Conservation (phyloP, 2,329 filamentous ascomycete genomes). For the Alternaria triticina region DNA sequence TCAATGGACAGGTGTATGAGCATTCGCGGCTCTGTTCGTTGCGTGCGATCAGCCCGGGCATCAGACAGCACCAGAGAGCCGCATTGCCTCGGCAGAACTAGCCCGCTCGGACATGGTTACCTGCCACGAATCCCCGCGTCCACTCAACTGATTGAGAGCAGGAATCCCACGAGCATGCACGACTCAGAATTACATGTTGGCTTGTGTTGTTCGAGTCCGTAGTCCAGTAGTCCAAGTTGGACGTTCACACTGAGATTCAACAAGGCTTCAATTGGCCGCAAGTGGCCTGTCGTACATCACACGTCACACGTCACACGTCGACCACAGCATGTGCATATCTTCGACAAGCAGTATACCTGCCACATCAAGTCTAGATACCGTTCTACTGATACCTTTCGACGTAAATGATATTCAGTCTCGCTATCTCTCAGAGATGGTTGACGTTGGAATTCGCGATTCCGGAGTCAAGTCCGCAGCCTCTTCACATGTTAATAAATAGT, state of each 20-base stretch:
- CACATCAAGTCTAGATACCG: background rate
- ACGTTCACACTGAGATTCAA: background rate
- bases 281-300: background rate
- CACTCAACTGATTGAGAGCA: background rate
- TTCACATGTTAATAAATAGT: constrained; percentile 2
- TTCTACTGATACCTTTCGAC: background rate
- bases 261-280: background rate
- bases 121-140: constrained; percentile 2
- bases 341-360: background rate
- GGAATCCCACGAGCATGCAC: background rate
- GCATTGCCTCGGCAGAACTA: constrained; percentile 32
- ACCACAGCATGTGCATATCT: background rate
- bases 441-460: background rate
- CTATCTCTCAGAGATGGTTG: background rate
- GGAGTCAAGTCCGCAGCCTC: background rate
- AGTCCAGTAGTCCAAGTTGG: background rate
- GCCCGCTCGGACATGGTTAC: constrained; percentile 3
- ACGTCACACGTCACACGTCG: background rate
- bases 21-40: constrained; percentile 20
- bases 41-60: constrained; percentile 14
- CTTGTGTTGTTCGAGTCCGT: background rate
- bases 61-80: constrained; percentile 4
- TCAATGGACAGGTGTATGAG: constrained; percentile 16
- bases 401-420: background rate
- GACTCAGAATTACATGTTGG: background rate